Evolutionary conservation across 139 green algal genomes (phyloP), one percentile per base, ranked within the genome.

Genomic region (Eudorina sp.): DNA sequence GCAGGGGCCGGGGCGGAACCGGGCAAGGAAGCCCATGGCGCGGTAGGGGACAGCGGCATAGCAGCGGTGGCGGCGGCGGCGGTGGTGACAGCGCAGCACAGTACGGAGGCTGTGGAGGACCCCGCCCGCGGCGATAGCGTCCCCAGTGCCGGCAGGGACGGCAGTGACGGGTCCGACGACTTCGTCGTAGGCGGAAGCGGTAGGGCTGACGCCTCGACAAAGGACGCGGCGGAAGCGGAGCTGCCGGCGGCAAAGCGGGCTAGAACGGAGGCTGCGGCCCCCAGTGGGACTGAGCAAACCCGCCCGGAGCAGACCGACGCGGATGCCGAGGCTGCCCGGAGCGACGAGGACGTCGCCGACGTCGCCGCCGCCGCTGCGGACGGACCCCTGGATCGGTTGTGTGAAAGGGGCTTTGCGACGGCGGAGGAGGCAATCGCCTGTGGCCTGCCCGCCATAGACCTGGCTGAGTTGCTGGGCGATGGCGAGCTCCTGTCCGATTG

Each of bases 381-480:
- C 55, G 77, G 27, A 79, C 70, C 66, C 66, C 19, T 48, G 66
- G 66, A 34, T 75, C 66, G 31, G 66, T 1, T 7, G 66, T 4
- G 6, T 21, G 75, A 51, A 1, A 16, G 16, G 21, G 75, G 53
- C 16, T 58, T 58, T 9, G n/a, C 60, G 7, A 40, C 38, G 27
- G 81, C 46, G 31, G 81, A 78, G 45, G 81, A 87, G 45, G 81
- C 81, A 4, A 68, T 87, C 25, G 62, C 64, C 19, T 48, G 19
- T 3, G 81, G 81, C 31, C 46, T 80, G 55, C 77, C 77, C 3
- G 82, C 21, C 51, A 75, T 86, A 36, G 53, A 73, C 78, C 90
- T 94, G 45, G 91, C 92, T 13, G 70, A 89, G n/a, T 27, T 94
- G 76, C 69, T 94, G 46, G 92, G 90, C 0, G 92, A 94, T 34